Evolutionary conservation across 2,329 filamentous ascomycete species (phyloP).

Genomic region (Metarhizium robertsii): DNA sequence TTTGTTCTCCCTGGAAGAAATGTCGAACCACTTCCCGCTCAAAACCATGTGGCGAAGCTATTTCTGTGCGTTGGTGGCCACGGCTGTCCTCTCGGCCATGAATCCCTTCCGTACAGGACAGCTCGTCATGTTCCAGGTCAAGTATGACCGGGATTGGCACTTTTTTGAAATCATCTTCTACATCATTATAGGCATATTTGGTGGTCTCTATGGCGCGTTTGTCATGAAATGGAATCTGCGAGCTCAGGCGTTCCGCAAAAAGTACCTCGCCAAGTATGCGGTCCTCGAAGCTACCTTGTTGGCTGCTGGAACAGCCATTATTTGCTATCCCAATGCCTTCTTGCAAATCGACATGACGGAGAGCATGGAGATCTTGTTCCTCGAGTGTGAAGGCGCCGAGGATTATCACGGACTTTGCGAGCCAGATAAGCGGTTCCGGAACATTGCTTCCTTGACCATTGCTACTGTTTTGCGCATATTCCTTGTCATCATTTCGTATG

Average conservation of each 20-base stretch:
- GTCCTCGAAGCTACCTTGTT: constrained; percentile 79
- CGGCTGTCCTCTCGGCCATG: constrained; percentile 86
- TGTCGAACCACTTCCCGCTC: constrained; percentile 91
- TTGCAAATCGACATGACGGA: constrained; percentile 97
- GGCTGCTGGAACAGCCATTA: constrained; percentile 71
- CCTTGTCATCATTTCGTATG: constrained; percentile 91
- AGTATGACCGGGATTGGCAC: constrained; percentile 94
- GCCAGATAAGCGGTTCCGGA: constrained; percentile 61
- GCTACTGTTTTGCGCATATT: constrained; percentile 75
- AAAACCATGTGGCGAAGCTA: constrained; percentile 98
- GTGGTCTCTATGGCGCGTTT: constrained; percentile 89
- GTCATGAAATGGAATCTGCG: constrained; percentile 97
- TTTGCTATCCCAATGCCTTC: constrained; percentile 97
- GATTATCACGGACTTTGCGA: constrained; percentile 90
- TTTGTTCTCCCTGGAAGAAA: constrained; percentile 93
- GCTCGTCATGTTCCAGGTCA: constrained; percentile 97
- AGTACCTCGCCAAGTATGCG: constrained; percentile 75
- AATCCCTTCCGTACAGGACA: constrained; percentile 96
- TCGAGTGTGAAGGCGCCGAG: constrained; percentile 82
- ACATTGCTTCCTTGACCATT: constrained; percentile 66
- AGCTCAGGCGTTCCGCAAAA: constrained; percentile 86
- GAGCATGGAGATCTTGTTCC: constrained; percentile 96
- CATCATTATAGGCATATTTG: constrained; percentile 82
- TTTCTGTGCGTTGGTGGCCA: constrained; percentile 93
- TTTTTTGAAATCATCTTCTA: constrained; percentile 96